Evolutionary conservation across 495 filamentous ascomycete genomes (phyloP), one percentile per base, ranked within the genome.

Genomic region (Eremomyces bilateralis): DNA sequence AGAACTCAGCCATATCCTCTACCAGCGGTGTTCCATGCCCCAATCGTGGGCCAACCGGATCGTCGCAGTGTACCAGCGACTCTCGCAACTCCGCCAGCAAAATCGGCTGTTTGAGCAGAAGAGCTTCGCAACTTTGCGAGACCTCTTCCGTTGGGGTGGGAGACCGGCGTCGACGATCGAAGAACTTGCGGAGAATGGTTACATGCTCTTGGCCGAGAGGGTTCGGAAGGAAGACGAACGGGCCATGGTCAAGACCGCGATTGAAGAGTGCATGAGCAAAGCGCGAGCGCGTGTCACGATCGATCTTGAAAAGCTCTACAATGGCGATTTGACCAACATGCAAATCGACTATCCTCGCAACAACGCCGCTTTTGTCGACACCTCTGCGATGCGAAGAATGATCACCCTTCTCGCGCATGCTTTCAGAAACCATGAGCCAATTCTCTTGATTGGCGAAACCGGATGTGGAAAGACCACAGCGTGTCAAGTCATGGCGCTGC

Each of bases 391-490:
- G 83, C 73, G 80, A 2, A 68, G 90, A 20, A 62, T 95, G 8
- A 92, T 78, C 51, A 65, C 88, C 10, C 56, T 99, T 11, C 80
- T 95, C 22, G 72, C 74, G 12, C 68, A 76, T 36, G 88, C 90
- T 2, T 53, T 95, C 34, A 67, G 69, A 11, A 85, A 92, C 46
- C 81, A 92, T 42, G 90, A 99, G 56, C 90, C 90, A 1, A 76
- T 95, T 11, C 59, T 99, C 28, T 60, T 99, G 6, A 80, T 99
- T 25, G 90, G 90, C 39, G 90, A 94, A 47, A 99, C 90, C 29
- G 90, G 90, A 1, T 92, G 83, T 45, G 90, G 90, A 20, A 99
- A 99, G 58, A 99, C 90, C 1, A 91, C 82, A 4, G 76, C 95
- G 15, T 91, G 81, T 42, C 90, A 99, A 53, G 67, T 90, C 41